Percentiles rank a stretch among this genome's conserved stretches.
phyloP scores from a whole-genome alignment of 768 basidiomycete species.

The Serendipita sp. region DNA sequence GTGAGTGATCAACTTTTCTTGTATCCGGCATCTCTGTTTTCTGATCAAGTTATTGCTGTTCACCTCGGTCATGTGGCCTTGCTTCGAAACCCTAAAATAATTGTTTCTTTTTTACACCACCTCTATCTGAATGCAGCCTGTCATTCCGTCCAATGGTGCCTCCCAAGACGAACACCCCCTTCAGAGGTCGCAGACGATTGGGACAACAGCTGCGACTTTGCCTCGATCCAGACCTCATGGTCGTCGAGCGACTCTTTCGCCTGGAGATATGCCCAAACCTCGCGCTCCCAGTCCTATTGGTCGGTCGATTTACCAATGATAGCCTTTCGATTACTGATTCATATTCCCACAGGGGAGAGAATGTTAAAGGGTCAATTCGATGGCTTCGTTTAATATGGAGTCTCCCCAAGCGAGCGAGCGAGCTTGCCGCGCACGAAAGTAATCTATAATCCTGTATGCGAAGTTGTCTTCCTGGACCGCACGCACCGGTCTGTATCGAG shows the following conservation, averaged over 20 bases:
- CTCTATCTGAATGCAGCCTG: constrained; percentile 1
- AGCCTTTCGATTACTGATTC: constrained; percentile 57
- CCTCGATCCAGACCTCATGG: constrained; percentile 2
- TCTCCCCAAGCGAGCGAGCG: constrained; percentile 16
- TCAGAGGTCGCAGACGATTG: background rate
- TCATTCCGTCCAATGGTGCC: background rate
- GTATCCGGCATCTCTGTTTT: no score
- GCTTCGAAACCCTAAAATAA: no score
- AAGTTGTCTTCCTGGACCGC: background rate
- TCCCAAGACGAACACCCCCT: background rate
- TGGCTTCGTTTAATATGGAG: constrained; percentile 50
- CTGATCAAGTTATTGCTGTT: no score
- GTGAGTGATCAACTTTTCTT: constrained; percentile 25
- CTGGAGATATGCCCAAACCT: constrained; percentile 26
- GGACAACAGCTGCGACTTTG: background rate
- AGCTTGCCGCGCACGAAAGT: constrained; percentile 40
- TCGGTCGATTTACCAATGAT: background rate
- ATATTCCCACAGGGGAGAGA: constrained; percentile 46
- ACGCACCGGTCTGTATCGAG: background rate
- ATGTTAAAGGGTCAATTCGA: constrained; percentile 86
- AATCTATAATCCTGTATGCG: background rate
- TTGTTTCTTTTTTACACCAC: background rate
- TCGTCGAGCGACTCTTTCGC: background rate
- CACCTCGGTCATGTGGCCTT: constrained; percentile 7
- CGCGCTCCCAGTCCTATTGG: constrained; percentile 61